These are phyloP conservation scores for Aspergillus ustus DNA, from an alignment of 2,329 filamentous ascomycete species.

Conservation along the genomic window DNA sequence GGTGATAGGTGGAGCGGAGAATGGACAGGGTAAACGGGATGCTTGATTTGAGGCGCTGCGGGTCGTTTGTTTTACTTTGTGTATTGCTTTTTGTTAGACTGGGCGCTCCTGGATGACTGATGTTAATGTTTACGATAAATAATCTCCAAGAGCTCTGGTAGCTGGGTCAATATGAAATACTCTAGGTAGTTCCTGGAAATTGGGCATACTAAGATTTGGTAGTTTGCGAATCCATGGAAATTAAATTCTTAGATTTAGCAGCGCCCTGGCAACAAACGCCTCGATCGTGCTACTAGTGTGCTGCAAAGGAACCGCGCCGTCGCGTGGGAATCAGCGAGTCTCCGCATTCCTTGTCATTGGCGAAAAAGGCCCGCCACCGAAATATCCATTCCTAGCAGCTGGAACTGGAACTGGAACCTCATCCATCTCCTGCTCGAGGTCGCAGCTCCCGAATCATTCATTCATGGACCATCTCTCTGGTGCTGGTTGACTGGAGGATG, in stretches of 20 bases:
- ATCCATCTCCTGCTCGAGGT: not conserved
- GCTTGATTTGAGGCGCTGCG: constrained; percentile 9
- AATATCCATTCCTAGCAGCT: constrained; percentile 12
- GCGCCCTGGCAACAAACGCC: constrained; percentile 12
- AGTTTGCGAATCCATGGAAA: not conserved
- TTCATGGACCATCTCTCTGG: constrained; percentile 17
- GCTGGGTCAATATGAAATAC: constrained; percentile 8
- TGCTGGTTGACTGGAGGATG: constrained; percentile 28
- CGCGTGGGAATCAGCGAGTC: constrained; percentile 23
- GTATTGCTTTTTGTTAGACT: not conserved
- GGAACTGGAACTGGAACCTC: not conserved
- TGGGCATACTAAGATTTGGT: not conserved
- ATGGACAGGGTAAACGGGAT: constrained; percentile 32
- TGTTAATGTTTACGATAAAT: constrained; percentile 1
- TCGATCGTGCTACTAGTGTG: constrained; percentile 6
- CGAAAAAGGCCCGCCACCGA: constrained; percentile 23
- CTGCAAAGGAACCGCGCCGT: constrained; percentile 13
- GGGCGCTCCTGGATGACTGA: constrained; percentile 7
- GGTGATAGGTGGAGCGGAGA: constrained; percentile 59
- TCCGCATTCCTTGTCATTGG: constrained; percentile 28
- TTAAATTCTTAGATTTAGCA: constrained; percentile 10
- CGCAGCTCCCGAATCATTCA: not conserved
- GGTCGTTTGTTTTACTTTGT: not conserved
- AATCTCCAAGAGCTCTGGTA: constrained; percentile 17
- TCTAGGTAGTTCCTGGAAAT: not conserved